Percentiles rank a stretch among this genome's conserved stretches.
Conservation (phyloP, 805 yeast genomes). For the Saturnispora sekii region DNA sequence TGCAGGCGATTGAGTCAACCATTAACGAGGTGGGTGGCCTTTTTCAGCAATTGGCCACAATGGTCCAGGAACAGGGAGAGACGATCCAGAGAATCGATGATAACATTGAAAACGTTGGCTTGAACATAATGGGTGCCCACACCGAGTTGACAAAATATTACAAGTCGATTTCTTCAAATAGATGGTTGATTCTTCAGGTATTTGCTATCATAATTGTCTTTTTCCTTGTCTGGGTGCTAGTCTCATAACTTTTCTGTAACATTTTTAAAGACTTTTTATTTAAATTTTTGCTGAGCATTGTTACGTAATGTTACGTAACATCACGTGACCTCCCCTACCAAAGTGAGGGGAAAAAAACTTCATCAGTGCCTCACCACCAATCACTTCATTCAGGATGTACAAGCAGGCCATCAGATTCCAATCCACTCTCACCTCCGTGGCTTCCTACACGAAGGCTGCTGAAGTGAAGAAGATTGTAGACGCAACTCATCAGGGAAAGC, state of each 20-base stretch:
- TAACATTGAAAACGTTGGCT: constrained; percentile 85
- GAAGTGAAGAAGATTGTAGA: constrained; percentile 15
- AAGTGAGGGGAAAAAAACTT: neutral
- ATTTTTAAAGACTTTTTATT: too few species aligned
- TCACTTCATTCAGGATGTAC: neutral
- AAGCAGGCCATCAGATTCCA: neutral
- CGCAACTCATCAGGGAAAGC: constrained; percentile 31
- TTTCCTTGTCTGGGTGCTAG: constrained; percentile 70
- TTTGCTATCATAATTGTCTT: constrained; percentile 79
- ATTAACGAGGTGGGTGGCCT: constrained; percentile 93
- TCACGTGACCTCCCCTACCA: neutral
- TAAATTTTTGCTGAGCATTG: constrained; percentile 25
- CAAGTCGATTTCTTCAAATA: constrained; percentile 75
- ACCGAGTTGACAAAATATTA: constrained; percentile 86
- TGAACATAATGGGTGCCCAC: constrained; percentile 90
- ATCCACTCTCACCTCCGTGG: constrained; percentile 5
- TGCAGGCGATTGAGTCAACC: constrained; percentile 93
- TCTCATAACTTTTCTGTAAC: constrained; percentile 23
- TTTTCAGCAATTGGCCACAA: constrained; percentile 89
- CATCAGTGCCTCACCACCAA: neutral
- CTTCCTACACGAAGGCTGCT: constrained; percentile 12
- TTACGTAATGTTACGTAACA: neutral
- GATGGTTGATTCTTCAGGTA: constrained; percentile 85
- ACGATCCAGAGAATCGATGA: constrained; percentile 91
- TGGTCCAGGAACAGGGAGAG: constrained; percentile 98